Evolutionary conservation across 192 early-diverging fungal species (phyloP).

Genomic region (Helicostylum pulchrum): DNA sequence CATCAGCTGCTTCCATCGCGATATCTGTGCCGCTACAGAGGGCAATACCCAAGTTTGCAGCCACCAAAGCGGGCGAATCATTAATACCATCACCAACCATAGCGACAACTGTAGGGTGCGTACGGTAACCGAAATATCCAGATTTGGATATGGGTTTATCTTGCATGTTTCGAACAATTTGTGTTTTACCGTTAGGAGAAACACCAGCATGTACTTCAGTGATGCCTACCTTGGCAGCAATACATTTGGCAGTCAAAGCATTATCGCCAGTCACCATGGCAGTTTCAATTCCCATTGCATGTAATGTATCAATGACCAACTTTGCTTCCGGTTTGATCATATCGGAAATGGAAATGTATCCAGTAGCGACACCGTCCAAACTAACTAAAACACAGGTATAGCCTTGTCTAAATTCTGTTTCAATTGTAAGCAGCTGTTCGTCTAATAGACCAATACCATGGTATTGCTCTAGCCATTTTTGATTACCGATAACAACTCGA

Average conservation of each 20-base stretch:
- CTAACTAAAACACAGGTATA: constrained; percentile 80
- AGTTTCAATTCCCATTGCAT: constrained; percentile 64
- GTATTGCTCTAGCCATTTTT: constrained; percentile 49
- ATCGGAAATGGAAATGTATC: constrained; percentile 81
- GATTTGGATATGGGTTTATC: neutral
- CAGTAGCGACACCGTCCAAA: constrained; percentile 54
- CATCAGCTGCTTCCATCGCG: constrained; percentile 88
- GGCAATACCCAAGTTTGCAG: constrained; percentile 85
- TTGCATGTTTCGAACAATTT: constrained; percentile 73
- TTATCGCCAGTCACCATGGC: constrained; percentile 96
- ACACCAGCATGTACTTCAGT: constrained; percentile 83
- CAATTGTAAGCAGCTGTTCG: constrained; percentile 33
- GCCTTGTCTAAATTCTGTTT: constrained; percentile 62
- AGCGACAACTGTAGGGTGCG: constrained; percentile 49
- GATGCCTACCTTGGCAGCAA: constrained; percentile 82
- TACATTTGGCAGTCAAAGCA: constrained; percentile 71
- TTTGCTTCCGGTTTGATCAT: constrained; percentile 75
- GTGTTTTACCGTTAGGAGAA: constrained; percentile 83
- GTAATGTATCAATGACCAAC: constrained; percentile 64
- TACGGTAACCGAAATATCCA: neutral
- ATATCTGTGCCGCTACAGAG: constrained; percentile 90
- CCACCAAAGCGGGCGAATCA: constrained; percentile 86
- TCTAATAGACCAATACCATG: constrained; percentile 45
- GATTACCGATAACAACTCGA: constrained; percentile 72
- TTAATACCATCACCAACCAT: constrained; percentile 98